Evolutionary conservation across 139 green algal genomes (phyloP).

Genomic region (Tetradesmus obliquus): DNA sequence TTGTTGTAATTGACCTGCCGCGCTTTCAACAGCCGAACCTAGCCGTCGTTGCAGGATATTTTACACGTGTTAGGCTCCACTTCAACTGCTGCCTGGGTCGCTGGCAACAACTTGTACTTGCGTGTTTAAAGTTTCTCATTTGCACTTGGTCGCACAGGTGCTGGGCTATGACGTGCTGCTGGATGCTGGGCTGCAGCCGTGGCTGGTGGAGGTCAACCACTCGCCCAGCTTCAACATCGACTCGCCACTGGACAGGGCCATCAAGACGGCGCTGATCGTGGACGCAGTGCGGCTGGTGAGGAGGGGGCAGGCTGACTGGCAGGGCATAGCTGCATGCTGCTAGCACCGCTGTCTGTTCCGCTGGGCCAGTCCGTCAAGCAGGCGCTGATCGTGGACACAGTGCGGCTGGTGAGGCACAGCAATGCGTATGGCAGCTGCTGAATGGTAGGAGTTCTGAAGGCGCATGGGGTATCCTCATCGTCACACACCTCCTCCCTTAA

Average conservation of each 20-base stretch:
- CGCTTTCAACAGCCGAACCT: too few relatives aligned
- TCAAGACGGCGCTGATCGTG: constrained; percentile 67
- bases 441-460: too few relatives aligned
- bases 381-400: constrained; percentile 55
- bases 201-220: constrained; percentile 92
- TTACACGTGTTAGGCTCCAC: too few relatives aligned
- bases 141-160: too few relatives aligned
- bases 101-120: too few relatives aligned
- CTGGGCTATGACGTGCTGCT: constrained; percentile 51
- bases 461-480: too few relatives aligned
- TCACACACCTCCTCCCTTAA: too few relatives aligned
- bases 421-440: too few relatives aligned
- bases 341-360: constrained; percentile 50
- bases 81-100: too few relatives aligned
- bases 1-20: too few relatives aligned
- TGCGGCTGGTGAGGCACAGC: constrained; percentile 45
- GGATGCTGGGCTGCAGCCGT: constrained; percentile 75
- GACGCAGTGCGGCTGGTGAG: constrained; percentile 54
- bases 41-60: too few relatives aligned
- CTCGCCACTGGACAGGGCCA: constrained; percentile 71
- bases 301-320: background rate
- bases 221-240: constrained; percentile 82
- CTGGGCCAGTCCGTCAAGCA: constrained; percentile 75
- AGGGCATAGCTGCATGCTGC: background rate
- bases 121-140: background rate